Evolutionary conservation across 202 grass and related monocot genomes (phyloP), one percentile per base, ranked within the genome.

Genomic region (Panicum hallii): DNA sequence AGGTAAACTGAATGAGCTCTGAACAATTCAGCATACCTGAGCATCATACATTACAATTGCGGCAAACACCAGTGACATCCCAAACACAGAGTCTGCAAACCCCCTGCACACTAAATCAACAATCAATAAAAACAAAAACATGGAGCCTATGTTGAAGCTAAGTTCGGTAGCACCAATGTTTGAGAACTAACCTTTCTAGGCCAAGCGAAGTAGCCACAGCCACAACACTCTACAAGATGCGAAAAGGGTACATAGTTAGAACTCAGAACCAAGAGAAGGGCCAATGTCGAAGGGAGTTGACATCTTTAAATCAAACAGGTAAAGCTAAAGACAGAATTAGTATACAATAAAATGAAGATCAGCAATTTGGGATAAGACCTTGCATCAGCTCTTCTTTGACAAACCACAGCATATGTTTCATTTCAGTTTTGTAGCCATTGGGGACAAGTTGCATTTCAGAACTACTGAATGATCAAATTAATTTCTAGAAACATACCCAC

Each of bases 21-120:
- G 34, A 36, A 36, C 61, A n/a, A 58, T 41, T 9, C 61, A 50
- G 32, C 20, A 66, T 90, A 99, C 96, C 93, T 99, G 93, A 36
- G 96, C 88, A 80, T 99, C 96, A 70, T 95, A 99, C 93, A 99
- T 99, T n/a, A 99, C 88, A 67, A 99, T 83, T 11, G 88, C 90
- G 40, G 96, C 91, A 89, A 99, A 91, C n/a, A 99, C 88, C 49
- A 94, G 79, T 2, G 91, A 90, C 96, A 99, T 95, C 79, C 96
- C 96, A 3, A 99, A 99, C 73, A 99, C 84, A 12, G 91, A 91
- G 67, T 99, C 96, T 48, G 90, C 90, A 78, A 99, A 89, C 20
- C 96, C 93, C 93, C 93, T 99, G 91, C 71, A 83, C 61, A 86
- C 73, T 92, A 92, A 89, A 85, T 63, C 62, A 40, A 58, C 63